Conservation (phyloP, 2,329 filamentous ascomycete genomes). For the Chrysoporthe austroafricana region DNA sequence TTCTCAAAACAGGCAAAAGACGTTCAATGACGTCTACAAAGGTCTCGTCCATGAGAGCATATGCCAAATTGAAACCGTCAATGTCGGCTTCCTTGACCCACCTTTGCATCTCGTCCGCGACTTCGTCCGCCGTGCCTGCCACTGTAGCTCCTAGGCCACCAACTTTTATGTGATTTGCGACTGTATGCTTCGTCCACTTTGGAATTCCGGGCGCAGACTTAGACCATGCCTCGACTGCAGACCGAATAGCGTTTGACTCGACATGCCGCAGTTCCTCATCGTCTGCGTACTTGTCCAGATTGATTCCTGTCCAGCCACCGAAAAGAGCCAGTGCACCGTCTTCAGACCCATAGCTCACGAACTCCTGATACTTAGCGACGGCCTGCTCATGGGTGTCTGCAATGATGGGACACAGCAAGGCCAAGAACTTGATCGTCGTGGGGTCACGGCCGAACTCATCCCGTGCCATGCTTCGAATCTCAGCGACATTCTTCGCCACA, state of each 20-base stretch:
- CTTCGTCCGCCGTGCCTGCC: slow-evolving; percentile 22
- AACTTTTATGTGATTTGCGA: slow-evolving; percentile 31
- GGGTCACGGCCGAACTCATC: slow-evolving; percentile 56
- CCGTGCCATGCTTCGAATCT: slow-evolving; percentile 57
- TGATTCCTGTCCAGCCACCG: slow-evolving; percentile 69
- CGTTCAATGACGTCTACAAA: slow-evolving; percentile 71
- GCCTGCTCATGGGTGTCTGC: slow-evolving; percentile 65
- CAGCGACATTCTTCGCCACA: slow-evolving; percentile 59
- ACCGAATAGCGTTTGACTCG: slow-evolving; percentile 64
- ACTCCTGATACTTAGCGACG: slow-evolving; percentile 57
- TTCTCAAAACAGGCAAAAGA: slow-evolving; percentile 65
- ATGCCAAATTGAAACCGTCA: slow-evolving; percentile 46
- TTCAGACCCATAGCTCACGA: slow-evolving; percentile 58
- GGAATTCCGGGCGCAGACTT: slow-evolving; percentile 35
- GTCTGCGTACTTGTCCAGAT: slow-evolving; percentile 62
- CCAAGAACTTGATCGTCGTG: slow-evolving; percentile 62
- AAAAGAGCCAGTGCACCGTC: slow-evolving; percentile 68
- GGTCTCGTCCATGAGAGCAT: slow-evolving; percentile 68
- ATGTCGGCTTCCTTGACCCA: slow-evolving; percentile 27
- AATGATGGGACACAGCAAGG: slow-evolving; percentile 61
- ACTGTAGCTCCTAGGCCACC: slow-evolving; percentile 31
- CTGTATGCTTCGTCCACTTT: slow-evolving; percentile 30
- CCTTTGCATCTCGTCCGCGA: slow-evolving; percentile 28
- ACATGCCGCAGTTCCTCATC: slow-evolving; percentile 66
- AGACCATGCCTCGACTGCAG: slow-evolving; percentile 53